Conservation (phyloP, 257 asterid genomes). For the Plectranthus barbatus region DNA sequence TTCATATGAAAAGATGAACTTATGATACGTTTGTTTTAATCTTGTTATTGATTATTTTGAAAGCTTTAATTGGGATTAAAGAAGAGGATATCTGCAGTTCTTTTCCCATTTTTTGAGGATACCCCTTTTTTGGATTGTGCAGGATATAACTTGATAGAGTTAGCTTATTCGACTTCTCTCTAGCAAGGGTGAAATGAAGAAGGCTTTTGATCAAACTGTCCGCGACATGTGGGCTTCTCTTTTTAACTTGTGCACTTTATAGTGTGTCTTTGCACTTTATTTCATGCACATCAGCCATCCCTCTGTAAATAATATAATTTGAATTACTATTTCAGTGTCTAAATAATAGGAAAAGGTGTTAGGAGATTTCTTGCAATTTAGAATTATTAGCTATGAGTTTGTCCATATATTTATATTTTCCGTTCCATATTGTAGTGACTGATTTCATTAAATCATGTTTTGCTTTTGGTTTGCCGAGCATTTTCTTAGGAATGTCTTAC, state of each 20-base stretch:
- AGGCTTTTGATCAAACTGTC: too few species aligned
- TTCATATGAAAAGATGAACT: too few species aligned
- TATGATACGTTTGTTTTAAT: too few species aligned
- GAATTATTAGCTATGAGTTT: neutral
- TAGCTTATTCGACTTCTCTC: too few species aligned
- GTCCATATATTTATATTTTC: neutral
- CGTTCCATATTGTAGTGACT: neutral
- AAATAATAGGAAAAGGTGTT: neutral
- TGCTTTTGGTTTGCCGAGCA: neutral
- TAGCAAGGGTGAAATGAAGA: too few species aligned
- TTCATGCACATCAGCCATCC: neutral
- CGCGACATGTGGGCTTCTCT: conserved; percentile 44
- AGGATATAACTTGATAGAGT: too few species aligned
- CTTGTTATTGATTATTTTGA: too few species aligned
- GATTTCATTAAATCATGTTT: neutral
- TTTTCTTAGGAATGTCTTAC: conserved; percentile 11
- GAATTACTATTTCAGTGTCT: neutral
- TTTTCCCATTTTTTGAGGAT: too few species aligned
- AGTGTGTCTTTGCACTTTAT: neutral
- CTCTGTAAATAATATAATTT: neutral
- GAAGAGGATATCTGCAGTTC: too few species aligned
- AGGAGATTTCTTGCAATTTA: neutral
- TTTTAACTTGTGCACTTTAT: neutral
- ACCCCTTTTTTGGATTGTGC: too few species aligned
- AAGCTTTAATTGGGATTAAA: too few species aligned